Base-by-base conservation (phyloP, 108 stramenopile species). In the Cyclotella distinguenda region DNA sequence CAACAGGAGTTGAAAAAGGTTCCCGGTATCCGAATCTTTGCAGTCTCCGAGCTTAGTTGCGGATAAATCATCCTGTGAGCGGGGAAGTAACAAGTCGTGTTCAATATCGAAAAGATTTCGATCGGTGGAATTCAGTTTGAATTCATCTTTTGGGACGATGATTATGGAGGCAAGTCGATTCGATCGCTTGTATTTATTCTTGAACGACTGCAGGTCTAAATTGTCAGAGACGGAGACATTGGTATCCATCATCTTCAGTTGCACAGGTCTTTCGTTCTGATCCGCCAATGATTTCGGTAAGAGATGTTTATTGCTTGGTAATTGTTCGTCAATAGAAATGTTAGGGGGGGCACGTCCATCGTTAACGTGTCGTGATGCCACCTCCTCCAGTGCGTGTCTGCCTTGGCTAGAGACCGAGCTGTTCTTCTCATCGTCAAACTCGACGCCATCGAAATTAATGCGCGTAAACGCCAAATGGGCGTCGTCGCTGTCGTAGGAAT, bases 391-490 rank as follows among this genome's bases (percentile, higher is more conserved):
- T 22, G n/a, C 12, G 19, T 16, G 18, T 21, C 28, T 48, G 60
- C 23, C 49, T 36, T 0, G 22, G 78, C 5, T 50, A n/a, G n/a
- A n/a, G n/a, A n/a, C 46, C 2, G 40, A 16, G 2, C 5, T 5
- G 40, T 16, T 1, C 16, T 10, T 31, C 25, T 63, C 67, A 1
- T 61, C 83, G 61, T 73, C 85, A 82, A 91, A 91, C 48, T 91
- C 67, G 4, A 91, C 90, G 6, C 87, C 90, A 38, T 66, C 27
- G 38, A 88, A 79, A 59, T 91, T 81, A 50, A 91, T 35, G 27
- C 30, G 40, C 9, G 82, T 78, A 64, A 91, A 88, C 33, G 64
- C 86, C 26, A 88, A 42, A 70, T 74, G 85, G 43, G 59, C 42
- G 32, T 83, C 78, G 33, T 72, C 77, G 36, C 57, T 64, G 39